Base-by-base conservation (phyloP, 805 yeast genomes). In the Blastobotrys chiropterorum region DNA sequence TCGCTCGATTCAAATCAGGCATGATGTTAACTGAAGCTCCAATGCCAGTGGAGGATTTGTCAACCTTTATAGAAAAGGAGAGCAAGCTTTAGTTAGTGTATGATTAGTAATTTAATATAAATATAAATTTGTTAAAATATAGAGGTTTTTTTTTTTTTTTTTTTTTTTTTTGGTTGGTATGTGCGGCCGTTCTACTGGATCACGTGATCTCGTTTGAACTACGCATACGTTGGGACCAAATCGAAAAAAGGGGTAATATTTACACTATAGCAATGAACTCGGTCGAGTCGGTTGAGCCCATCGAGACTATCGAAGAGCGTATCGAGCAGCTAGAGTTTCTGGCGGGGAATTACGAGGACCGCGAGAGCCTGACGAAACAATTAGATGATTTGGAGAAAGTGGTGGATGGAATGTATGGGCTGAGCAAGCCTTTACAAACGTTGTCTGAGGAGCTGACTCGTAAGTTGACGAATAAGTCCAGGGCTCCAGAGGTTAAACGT, bases 21-120 rank as follows among this genome's bases (percentile, higher is more conserved):
- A 66, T 80, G 56, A 71, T 70, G 44, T 61, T 80, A 48, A 84
- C 90, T 0, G 78, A 79, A 0, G 76, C 82, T n/a, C 86, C 94
- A 7, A 66, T 63, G 47, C 89, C 95, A 0, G 59, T 66, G 16
- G 47, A 47, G 39, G 65, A 62, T 48, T 49, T 63, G 22, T 46
- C 59, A 13, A 45, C 54, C 13, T 64, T 56, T 48, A 51, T 54
- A 44, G 67, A 64, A 44, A 52, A 58, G 11, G 58, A 56, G 48
- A 57, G 58, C 11, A 62, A 63, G 53, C 53, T 62, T 46, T 62
- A 55, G 53, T n/a, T 40, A 16, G 43, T 15, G 17, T 14, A 30
- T 44, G 20, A 26, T n/a, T 15, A 15, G 19, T 38, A 6, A 38
- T 38, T 14, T 38, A 40, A 40, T 40, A 11, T 38, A 7, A 30